Evolutionary conservation across 2,329 filamentous ascomycete genomes (phyloP).

Genomic region (Emmonsiellopsis sp.): DNA sequence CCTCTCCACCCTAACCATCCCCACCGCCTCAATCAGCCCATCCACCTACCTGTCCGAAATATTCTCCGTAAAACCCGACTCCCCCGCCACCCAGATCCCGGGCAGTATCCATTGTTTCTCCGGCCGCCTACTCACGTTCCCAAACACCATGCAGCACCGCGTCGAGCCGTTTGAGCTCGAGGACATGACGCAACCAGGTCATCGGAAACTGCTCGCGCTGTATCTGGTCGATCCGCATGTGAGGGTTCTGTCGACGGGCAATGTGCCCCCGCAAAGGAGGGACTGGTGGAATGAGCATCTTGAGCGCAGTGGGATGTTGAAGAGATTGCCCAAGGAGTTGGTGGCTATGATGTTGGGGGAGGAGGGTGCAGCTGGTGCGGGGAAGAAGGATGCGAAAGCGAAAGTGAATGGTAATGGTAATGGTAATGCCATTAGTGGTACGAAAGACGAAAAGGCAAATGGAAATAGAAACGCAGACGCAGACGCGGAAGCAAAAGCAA

Average conservation of each 20-base stretch:
- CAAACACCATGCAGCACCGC: conserved; percentile 3
- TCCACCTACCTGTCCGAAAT: neutral
- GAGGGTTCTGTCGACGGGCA: conserved; percentile 2
- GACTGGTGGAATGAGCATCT: conserved; percentile 5
- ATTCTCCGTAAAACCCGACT: neutral
- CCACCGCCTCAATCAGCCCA: neutral
- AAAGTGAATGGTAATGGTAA: too few relatives aligned
- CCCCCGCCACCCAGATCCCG: neutral
- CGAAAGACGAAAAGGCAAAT: neutral
- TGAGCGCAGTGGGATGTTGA: neutral
- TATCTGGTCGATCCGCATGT: conserved; percentile 5
- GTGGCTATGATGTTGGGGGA: neutral
- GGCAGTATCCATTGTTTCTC: conserved; percentile 1
- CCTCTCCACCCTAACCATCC: too few relatives aligned
- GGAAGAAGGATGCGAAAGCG: too few relatives aligned
- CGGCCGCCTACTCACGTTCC: conserved; percentile 6
- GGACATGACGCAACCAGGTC: neutral
- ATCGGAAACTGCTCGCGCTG: conserved; percentile 4
- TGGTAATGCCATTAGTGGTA: too few relatives aligned
- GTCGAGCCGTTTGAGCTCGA: conserved; percentile 5
- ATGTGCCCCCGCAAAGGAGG: conserved; percentile 4
- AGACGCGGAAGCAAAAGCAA: too few relatives aligned
- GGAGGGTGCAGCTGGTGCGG: neutral
- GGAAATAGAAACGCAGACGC: neutral
- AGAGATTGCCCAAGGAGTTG: conserved; percentile 3